phyloP scores from a whole-genome alignment of 192 early-diverging fungal species.

The Backusella liffmaniae region DNA sequence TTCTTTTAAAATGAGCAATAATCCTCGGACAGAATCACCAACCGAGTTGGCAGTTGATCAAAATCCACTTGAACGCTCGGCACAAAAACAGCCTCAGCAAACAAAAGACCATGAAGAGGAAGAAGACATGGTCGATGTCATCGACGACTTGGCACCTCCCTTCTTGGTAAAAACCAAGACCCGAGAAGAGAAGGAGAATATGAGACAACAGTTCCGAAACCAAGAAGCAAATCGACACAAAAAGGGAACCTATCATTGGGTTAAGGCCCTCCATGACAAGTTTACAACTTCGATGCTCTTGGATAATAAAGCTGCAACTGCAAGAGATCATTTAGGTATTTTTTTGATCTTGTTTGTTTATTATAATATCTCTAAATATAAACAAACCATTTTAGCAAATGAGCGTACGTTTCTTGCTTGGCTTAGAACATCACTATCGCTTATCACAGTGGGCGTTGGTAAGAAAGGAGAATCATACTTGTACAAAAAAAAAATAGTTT shows the following conservation, averaged over 20 bases:
- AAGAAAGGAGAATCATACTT: not conserved
- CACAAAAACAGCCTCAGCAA: not conserved
- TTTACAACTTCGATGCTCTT: slow-evolving; percentile 37
- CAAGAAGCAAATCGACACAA: not conserved
- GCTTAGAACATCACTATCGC: slow-evolving; percentile 73
- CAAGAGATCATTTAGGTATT: slow-evolving; percentile 74
- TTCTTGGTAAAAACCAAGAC: slow-evolving; percentile 12
- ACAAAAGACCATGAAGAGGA: not conserved
- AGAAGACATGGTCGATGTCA: not conserved
- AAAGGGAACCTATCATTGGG: not conserved
- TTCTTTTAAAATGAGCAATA: not conserved
- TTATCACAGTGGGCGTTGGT: slow-evolving; percentile 74
- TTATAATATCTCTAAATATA: not conserved
- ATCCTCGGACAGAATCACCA: not conserved
- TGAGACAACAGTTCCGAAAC: slow-evolving; percentile 5
- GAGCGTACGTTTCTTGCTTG: slow-evolving; percentile 81
- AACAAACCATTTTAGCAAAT: slow-evolving; percentile 49
- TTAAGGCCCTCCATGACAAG: not conserved
- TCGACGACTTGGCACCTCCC: not conserved
- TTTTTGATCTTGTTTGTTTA: not conserved
- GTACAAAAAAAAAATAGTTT: not conserved
- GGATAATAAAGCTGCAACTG: slow-evolving; percentile 77
- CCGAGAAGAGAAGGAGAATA: not conserved
- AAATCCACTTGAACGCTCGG: not conserved
- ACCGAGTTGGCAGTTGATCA: not conserved